Evolutionary conservation across 2,329 filamentous ascomycete species (phyloP), one percentile per base, ranked within the genome.

Genomic region (Claviceps purpurea): DNA sequence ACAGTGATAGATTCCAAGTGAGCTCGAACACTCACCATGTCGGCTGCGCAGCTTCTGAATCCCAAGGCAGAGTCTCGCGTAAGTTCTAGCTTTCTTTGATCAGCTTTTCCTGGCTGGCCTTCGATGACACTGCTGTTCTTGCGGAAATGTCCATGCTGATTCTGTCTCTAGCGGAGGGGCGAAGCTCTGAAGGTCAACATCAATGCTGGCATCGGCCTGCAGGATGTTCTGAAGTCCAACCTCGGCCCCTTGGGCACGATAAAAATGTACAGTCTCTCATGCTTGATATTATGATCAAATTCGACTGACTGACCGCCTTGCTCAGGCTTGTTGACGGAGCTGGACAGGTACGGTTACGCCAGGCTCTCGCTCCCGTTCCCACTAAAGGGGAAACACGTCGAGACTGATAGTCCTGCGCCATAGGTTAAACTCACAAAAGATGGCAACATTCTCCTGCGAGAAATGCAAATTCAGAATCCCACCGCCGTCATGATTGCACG

Each of bases 381-480:
- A 60, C 59, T 62, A 60, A 58, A 52, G 57, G 54, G 52, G 48
- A 45, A 55, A 18, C 38, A 54, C 56, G 57, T 58, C 57, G 52
- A 59, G 60, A 61, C 64, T 65, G 58, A 66, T 59, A 34, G 41
- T 44, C 38, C 20, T 18, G 44, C 44, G 37, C 22, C 50, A 66
- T 61, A 93, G 82, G 98, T 98, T 75, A 98, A 98, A 75, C 80
- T 98, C 68, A 98, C 93, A 62, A 98, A 98, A 72, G 93, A 98
- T 73, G 93, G 93, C 67, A 96, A 95, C 64, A 91, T 97, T 55
- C 75, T 85, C 26, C 71, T 85, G 57, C 75, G 82, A 62, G 82
- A 85, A 68, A 85, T 85, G 81, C 90, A 97, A 82, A 97, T 97
- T 67, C 91, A 96, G 74, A 97, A 97, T 70, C 93, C 93, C 30